Evolutionary conservation across 2,329 filamentous ascomycete genomes (phyloP), one percentile per base, ranked within the genome.

Genomic region (Aspergillus transmontanensis): DNA sequence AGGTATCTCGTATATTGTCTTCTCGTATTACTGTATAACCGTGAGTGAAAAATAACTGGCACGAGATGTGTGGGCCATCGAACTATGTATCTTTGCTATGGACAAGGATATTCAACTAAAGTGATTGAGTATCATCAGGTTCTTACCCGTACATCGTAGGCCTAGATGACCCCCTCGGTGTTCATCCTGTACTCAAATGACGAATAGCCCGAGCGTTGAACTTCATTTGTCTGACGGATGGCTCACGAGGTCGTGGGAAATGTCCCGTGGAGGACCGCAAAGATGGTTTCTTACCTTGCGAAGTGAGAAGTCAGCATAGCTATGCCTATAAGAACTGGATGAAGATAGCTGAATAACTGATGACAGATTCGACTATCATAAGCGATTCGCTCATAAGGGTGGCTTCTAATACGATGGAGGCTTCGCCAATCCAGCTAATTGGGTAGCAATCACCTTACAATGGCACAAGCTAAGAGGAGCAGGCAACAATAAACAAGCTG

Each of bases 341-440:
- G 3, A 9, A 26, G 14, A 0, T 30, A 30, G 3, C 6, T 4
- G 9, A 30, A 10, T 4, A 1, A 2, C 6, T 10, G 2, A 19
- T 4, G 23, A 1, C 26, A n/a, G 1, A 51, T 51, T 51, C 28
- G 28, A 19, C 10, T 21, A 32, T 34, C 19, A 5, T 19, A 51
- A 51, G 48, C 48, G 28, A 21, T 21, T 5, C 3, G 16, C 11
- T 16, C 5, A 23, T 9, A 28, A 9, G 45, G 2, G 12, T 16
- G 4, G 5, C 12, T 28, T 48, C n/a, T 16, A 28, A 26, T 48
- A 48, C 12, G 4, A 26, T 26, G 12, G 11, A 26, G 9, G 10
- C 43, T 21, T 46, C 3, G 4, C 9, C 4, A 23, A 23, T 23
- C 43, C 21, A 46, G 11, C 3, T 46, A 21, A 46, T 23, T 46